Evolutionary conservation across 1,284 basidiomycete genomes (phyloP), one percentile per base, ranked within the genome.

Genomic region (Ceratobasidium sp.): DNA sequence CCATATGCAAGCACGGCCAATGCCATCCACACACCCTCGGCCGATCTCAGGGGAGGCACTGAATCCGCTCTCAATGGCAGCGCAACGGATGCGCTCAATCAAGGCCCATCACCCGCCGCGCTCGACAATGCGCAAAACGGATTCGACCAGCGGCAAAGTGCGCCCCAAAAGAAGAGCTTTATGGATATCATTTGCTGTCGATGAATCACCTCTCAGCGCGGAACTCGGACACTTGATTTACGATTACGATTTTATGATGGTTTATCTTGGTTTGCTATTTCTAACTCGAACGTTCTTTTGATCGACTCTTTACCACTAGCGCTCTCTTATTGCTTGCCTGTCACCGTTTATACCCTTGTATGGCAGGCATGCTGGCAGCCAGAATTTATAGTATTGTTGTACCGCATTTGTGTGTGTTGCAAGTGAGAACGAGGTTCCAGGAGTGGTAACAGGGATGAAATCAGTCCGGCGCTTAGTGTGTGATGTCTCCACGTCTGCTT

Each of bases 131-230:
- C 62, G 22, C 62, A 47, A 34, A 69, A 62, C 17, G 47, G 60
- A 35, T 56, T 57, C 34, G 83, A 82, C 49, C 86, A 86, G 75
- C 83, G 85, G 69, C 84, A 83, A 70, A 82, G 83, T 71, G 80
- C 81, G 65, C 80, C 81, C 71, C 85, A 83, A 56, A 86, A 86
- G 79, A 81, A 82, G 71, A 79, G 91, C 69, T 68, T 77, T 35
- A 80, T 89, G 80, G 82, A 84, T 78, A 85, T 92, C 73, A 78
- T 92, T 72, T 91, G 89, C 68, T 92, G 90, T 80, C 86, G 85
- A 75, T 93, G 91, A 65, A 65, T 29, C 15, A n/a, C 20, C 13
- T 40, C 20, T 25, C 10, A 3, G 38, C 34, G 7, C 27, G 38
- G 56, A 64, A 47, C 3, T 27, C 35, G 34, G 60, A 65, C 35